Evolutionary conservation across 306 rosid genomes (phyloP).

Genomic region (Cucurbita maxima): DNA sequence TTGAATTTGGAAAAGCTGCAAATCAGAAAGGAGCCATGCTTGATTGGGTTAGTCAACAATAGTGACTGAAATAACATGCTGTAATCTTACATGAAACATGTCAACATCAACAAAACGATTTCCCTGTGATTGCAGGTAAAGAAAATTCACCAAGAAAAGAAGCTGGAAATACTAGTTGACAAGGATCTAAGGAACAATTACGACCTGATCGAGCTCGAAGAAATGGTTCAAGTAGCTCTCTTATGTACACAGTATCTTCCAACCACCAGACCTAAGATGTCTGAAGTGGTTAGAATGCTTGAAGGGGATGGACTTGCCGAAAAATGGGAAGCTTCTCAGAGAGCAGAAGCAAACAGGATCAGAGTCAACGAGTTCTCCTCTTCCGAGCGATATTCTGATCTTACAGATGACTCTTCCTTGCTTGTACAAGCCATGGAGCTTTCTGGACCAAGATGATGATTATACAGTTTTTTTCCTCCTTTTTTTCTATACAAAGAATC

Average conservation of each 20-base stretch:
- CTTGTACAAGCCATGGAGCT: constrained; percentile 98
- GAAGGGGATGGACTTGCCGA: constrained; percentile 98
- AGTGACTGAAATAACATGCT: background rate
- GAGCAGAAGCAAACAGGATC: constrained; percentile 62
- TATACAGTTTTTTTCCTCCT: background rate
- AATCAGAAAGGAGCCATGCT: constrained; percentile 93
- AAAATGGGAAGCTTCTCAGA: constrained; percentile 93
- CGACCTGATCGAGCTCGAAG: constrained; percentile 76
- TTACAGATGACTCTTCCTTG: constrained; percentile 88
- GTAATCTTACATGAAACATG: background rate
- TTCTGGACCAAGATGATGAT: constrained; percentile 86
- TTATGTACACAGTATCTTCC: constrained; percentile 80
- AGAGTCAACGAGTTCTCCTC: constrained; percentile 69
- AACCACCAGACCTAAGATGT: constrained; percentile 77
- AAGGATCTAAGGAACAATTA: constrained; percentile 53
- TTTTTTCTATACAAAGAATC: background rate
- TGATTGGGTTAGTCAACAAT: constrained; percentile 54
- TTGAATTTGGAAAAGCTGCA: constrained; percentile 82
- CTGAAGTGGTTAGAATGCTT: constrained; percentile 93
- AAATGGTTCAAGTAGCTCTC: constrained; percentile 76
- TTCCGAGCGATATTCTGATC: constrained; percentile 83
- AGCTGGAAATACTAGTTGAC: constrained; percentile 65
- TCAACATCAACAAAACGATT: background rate
- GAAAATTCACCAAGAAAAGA: constrained; percentile 80
- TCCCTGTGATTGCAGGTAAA: constrained; percentile 41